phyloP scores from a whole-genome alignment of 352 stramenopile genomes.

The Discostella stelligera region DNA sequence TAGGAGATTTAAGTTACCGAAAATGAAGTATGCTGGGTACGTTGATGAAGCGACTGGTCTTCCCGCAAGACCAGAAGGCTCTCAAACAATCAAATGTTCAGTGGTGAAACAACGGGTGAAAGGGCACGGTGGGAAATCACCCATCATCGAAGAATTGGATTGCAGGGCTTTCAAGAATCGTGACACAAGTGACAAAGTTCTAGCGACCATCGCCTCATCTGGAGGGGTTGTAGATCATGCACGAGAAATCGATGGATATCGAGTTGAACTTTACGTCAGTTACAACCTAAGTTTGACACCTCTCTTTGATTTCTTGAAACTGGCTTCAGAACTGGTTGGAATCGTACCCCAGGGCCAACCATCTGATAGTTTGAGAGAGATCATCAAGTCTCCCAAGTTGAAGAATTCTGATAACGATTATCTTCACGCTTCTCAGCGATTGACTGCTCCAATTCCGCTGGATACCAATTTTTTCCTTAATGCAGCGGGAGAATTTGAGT shows the following conservation, averaged over 20 bases:
- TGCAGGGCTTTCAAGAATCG: not conserved
- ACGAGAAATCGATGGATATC: not conserved
- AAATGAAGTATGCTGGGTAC: conserved; percentile 55
- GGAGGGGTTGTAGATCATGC: not conserved
- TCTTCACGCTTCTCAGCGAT: conserved; percentile 36
- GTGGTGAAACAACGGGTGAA: conserved; percentile 51
- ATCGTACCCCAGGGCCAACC: conserved; percentile 13
- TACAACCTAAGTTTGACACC: not conserved
- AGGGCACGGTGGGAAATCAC: conserved; percentile 29
- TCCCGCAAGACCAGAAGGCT: conserved; percentile 6
- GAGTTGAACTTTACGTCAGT: conserved; percentile 39
- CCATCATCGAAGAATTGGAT: conserved; percentile 47
- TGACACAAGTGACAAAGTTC: not conserved
- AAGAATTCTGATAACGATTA: conserved; percentile 16
- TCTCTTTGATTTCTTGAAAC: conserved; percentile 39
- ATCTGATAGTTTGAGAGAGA: conserved; percentile 9
- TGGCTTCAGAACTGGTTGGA: conserved; percentile 1
- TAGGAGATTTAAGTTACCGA: conserved; percentile 50
- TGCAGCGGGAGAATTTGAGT: not conserved
- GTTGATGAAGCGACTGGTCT: conserved; percentile 42
- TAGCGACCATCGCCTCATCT: not conserved
- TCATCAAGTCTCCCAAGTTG: conserved; percentile 33
- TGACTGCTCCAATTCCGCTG: conserved; percentile 29
- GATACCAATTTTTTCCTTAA: not conserved
- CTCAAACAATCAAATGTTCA: not conserved